phyloP scores from a whole-genome alignment of 2,329 filamentous ascomycete genomes.

The Coleophoma crateriformis region DNA sequence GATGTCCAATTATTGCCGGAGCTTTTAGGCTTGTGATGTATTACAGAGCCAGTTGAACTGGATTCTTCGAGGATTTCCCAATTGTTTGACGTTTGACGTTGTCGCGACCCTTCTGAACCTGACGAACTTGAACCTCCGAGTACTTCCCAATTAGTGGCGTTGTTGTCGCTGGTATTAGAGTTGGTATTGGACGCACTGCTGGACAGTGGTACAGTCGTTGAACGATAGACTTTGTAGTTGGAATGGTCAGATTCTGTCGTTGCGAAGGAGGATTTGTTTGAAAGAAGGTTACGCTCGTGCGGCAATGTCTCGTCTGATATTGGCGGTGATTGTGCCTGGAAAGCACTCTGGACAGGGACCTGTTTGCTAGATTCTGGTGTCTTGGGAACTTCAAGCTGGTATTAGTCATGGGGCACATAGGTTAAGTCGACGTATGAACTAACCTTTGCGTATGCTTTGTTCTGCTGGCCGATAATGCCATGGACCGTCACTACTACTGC shows the following conservation, averaged over 20 bases:
- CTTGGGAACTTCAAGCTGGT: constrained; percentile 16
- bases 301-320: constrained; percentile 15
- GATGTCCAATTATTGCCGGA: neutral
- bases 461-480: constrained; percentile 26
- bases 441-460: constrained; percentile 24
- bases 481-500: constrained; percentile 10
- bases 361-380: constrained; percentile 21
- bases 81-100: no score
- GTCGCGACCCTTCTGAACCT: no score
- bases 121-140: no score
- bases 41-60: no score
- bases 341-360: no score
- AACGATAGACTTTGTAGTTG: constrained; percentile 26
- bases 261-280: constrained; percentile 25
- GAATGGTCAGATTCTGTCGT: constrained; percentile 25
- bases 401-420: no score
- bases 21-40: no score
- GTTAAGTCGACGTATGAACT: no score
- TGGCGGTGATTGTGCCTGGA: neutral
- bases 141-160: constrained; percentile 24
- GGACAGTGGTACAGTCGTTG: constrained; percentile 10
- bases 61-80: no score
- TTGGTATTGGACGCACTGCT: constrained; percentile 14
- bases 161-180: constrained; percentile 44
- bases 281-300: constrained; percentile 24